Percentiles rank a stretch among this genome's conserved stretches.
Evolutionary conservation across 2,329 filamentous ascomycete genomes (phyloP).

Genomic region (Diaporthe eres): DNA sequence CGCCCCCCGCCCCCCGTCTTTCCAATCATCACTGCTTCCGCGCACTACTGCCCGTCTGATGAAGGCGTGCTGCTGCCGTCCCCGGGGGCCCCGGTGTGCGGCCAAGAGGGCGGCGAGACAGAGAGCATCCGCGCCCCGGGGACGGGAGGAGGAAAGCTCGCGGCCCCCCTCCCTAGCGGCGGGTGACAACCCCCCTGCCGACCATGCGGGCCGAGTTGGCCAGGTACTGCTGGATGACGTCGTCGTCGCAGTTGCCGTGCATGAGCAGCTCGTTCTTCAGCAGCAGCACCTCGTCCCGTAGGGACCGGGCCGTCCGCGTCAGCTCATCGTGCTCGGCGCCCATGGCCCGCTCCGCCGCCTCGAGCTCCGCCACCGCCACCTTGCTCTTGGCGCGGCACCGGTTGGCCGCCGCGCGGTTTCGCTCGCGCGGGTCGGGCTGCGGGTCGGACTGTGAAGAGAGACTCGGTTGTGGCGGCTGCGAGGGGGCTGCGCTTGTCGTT

Average conservation of each 20-base stretch:
- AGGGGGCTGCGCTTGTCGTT: background rate
- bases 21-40: background rate
- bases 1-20: background rate
- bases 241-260: conserved; percentile 49
- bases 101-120: too few species aligned
- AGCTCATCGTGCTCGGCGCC: conserved; percentile 44
- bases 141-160: too few species aligned
- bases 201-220: conserved; percentile 44
- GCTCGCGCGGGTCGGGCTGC: conserved; percentile 40
- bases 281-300: conserved; percentile 49
- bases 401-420: conserved; percentile 50
- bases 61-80: too few species aligned
- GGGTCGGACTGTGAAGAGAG: background rate
- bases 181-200: background rate
- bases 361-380: conserved; percentile 46
- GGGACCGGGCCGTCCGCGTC: conserved; percentile 41
- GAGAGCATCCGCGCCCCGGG: background rate
- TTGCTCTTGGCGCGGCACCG: conserved; percentile 51
- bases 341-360: conserved; percentile 45
- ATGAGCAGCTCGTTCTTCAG: conserved; percentile 50
- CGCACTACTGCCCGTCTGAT: background rate
- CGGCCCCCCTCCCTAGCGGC: too few species aligned
- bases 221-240: conserved; percentile 49
- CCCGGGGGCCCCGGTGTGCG: too few species aligned
- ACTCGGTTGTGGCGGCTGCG: background rate